These are phyloP conservation scores for Antrodiella citrinella DNA, from an alignment of 768 basidiomycete genomes.

Conservation along the genomic window DNA sequence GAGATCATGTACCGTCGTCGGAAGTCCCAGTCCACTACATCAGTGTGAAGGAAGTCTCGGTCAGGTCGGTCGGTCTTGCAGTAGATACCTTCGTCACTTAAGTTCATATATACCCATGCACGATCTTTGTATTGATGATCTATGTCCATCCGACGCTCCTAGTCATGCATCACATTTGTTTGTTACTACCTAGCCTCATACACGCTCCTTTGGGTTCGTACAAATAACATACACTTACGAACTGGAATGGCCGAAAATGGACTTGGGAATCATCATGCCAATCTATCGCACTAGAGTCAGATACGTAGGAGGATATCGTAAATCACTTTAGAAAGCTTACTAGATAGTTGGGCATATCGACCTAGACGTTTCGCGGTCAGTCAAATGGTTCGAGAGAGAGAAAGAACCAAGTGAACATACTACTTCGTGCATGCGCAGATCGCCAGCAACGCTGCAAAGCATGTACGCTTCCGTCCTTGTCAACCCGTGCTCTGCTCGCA, in stretches of 20 bases:
- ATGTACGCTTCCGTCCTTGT: conserved; percentile 47
- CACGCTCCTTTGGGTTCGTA: neutral
- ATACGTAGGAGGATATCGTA: no score
- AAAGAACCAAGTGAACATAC: conserved; percentile 23
- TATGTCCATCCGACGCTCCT: no score
- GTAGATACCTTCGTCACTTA: neutral
- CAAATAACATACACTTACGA: neutral
- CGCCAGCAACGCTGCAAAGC: conserved; percentile 52
- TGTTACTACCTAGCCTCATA: neutral
- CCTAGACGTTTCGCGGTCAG: conserved; percentile 29
- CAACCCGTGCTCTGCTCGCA: conserved; percentile 36
- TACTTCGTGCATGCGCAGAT: conserved; percentile 56
- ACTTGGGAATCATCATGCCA: conserved; percentile 48
- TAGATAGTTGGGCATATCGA: conserved; percentile 61
- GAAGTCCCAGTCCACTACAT: neutral
- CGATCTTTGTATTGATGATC: neutral
- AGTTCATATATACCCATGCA: neutral
- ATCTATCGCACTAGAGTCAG: conserved; percentile 32
- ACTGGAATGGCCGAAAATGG: conserved; percentile 25
- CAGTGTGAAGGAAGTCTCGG: neutral
- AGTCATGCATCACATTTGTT: neutral
- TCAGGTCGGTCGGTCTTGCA: neutral
- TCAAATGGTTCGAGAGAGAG: conserved; percentile 2
- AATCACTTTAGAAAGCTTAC: conserved; percentile 29
- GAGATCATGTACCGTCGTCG: conserved; percentile 16